Percentiles rank a stretch among this genome's conserved stretches.
Evolutionary conservation across 1,284 basidiomycete species (phyloP).

Genomic region (Naganishia albida): DNA sequence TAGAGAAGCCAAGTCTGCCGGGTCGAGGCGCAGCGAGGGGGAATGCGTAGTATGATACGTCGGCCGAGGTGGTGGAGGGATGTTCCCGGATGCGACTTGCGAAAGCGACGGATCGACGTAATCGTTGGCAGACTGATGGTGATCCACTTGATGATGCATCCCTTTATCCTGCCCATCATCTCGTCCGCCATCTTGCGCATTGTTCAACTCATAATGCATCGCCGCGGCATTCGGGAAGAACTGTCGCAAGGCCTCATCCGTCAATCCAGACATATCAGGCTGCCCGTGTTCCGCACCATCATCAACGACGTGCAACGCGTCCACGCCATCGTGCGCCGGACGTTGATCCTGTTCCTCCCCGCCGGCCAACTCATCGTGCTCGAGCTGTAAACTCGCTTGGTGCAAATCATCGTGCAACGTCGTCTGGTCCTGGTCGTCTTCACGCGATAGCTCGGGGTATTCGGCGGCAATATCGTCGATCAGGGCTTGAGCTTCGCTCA

Average conservation of each 20-base stretch:
- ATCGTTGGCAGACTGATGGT: background rate
- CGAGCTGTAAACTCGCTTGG: background rate
- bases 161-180: background rate
- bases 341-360: background rate
- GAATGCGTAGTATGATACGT: conserved; percentile 11
- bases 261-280: conserved; percentile 8
- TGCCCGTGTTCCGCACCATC: background rate
- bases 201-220: conserved; percentile 14
- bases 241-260: conserved; percentile 21
- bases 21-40: background rate
- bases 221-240: conserved; percentile 25
- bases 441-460: conserved; percentile 17
- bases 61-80: conserved; percentile 15
- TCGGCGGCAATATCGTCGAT: conserved; percentile 27
- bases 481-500: conserved; percentile 17
- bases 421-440: background rate
- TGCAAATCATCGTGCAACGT: background rate
- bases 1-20: background rate
- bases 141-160: background rate
- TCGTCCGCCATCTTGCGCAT: background rate
- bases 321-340: background rate
- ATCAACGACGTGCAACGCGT: background rate
- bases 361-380: background rate
- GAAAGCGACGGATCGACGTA: background rate
- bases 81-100: conserved; percentile 8